Base-by-base conservation (phyloP, 257 asterid species). In the Plectranthus barbatus region DNA sequence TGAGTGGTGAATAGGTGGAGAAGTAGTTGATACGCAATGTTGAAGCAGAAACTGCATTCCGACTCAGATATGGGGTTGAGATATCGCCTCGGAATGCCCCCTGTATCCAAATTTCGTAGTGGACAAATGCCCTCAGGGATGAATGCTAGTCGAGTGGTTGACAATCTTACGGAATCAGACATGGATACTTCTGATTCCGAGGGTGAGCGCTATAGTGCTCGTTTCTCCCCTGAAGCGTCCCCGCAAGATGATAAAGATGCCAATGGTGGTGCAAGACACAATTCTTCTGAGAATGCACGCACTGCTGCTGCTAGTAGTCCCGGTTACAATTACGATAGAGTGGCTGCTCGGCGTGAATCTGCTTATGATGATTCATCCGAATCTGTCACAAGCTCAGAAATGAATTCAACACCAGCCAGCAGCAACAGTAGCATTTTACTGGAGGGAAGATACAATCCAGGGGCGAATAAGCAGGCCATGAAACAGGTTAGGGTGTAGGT, bases 131-230 rank as follows among this genome's bases (percentile, higher is more conserved):
- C 86, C 23, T 56, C 86, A 23, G 75, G 81, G 24, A 46, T 74
- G 57, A 64, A 70, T 19, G 79, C 73, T 3, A 60, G 33, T 29
- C 56, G 74, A 15, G 81, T 76, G 1, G 60, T 55, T 7, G 74
- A 59, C 11, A 68, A 58, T 57, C 71, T 52, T 44, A 74, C 80
- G 4, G 90, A 73, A 18, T 85, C 96, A 6, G 91, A 86, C 61
- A 86, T 90, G 91, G 91, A 84, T 29, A 83, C 84, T 15, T 79
- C 89, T 1, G 95, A 86, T 55, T 90, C 97, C 0, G 96, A 89
- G 13, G 72, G 72, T 1, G 76, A 64, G 24, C 67, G 44, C 14
- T 71, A 64, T 26, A 69, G 77, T 3, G 66, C 73, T 6, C 69
- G 65, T 1, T 79, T 76, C 56, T 84, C 94, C 0, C 70, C 75